Evolutionary conservation across 805 yeast genomes (phyloP).

Genomic region (Candida peoriensis): DNA sequence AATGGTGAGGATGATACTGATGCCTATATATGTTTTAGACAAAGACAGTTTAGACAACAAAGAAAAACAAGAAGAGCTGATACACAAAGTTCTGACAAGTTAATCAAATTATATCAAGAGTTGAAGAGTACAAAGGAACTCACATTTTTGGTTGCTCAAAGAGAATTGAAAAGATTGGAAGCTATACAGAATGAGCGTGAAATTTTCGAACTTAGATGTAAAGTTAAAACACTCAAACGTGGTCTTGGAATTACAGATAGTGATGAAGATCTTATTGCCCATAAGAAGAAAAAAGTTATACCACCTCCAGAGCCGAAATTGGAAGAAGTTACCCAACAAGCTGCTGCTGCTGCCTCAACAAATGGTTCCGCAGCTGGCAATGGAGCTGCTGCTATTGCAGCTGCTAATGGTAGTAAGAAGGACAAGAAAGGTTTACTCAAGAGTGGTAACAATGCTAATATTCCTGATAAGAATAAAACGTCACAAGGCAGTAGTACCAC

Average conservation of each 20-base stretch:
- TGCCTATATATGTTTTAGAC: conserved; percentile 92
- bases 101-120: conserved; percentile 69
- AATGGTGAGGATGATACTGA: conserved; percentile 87
- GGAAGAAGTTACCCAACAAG: conserved; percentile 2
- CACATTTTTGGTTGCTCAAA: conserved; percentile 61
- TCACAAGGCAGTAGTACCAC: too few relatives aligned
- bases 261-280: conserved; percentile 76
- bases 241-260: conserved; percentile 73
- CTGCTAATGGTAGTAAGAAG: conserved; percentile 9
- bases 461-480: conserved; percentile 14
- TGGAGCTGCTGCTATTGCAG: too few relatives aligned
- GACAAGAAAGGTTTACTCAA: conserved; percentile 18
- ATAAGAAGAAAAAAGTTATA: conserved; percentile 55
- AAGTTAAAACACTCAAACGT: conserved; percentile 70
- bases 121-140: conserved; percentile 71
- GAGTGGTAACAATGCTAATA: conserved; percentile 13
- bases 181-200: conserved; percentile 56
- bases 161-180: conserved; percentile 64
- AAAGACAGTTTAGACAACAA: conserved; percentile 92
- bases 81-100: conserved; percentile 79
- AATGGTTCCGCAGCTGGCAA: conserved; percentile 2
- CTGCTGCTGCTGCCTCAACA: background rate
- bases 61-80: conserved; percentile 96
- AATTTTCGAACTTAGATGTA: conserved; percentile 68
- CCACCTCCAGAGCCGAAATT: conserved; percentile 14